Base-by-base conservation (phyloP, 1,139 yeast species). In the Geotrichum aggregatum region DNA sequence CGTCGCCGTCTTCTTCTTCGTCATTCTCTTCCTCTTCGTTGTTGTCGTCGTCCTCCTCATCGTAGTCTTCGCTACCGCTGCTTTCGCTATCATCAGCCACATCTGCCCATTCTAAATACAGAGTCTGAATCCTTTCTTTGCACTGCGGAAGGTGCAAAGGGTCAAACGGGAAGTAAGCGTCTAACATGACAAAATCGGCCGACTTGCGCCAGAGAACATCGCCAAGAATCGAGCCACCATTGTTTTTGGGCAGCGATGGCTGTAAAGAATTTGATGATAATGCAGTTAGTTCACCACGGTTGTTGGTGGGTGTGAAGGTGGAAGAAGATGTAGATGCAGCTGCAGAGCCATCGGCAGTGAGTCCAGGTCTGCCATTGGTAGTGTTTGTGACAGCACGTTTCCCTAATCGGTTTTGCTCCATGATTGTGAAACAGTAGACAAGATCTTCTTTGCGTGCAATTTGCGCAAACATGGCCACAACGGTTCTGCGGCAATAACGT, bases 161-260 rank as follows among this genome's bases (percentile, higher is more conserved):
- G 71, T 92, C 98, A 67, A 87, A 92, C 11, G 98, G 98, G 70
- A 92, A 92, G 67, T 88, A 92, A 13, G 94, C 91, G 66, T 89
- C 96, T 52, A 89, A 73, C 65, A 88, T 95, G 59, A 87, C 78
- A 65, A 87, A 88, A 64, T 89, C 96, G 65, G 86, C 92, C 63
- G 79, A 79, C 58, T 61, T 64, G n/a, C 63, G 60, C 65, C 69
- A 65, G 21, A 62, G 50, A 24, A 61, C 54, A 36, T 54, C 46
- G 5, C 59, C 57, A 13, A 58, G 54, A 7, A 51, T 49, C 22
- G 57, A 58, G 42, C 43, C 49, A 22, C 47, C 47, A 21, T 42
- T 33, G 24, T 30, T 13, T 39, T 47, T 40, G 36, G 21, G 34
- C 10, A 30, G 16, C 5, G 36, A 24, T 26, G 40, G 18, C 11